Conservation (phyloP, 2,329 filamentous ascomycete species). For the Xylariomycetidae sp. region DNA sequence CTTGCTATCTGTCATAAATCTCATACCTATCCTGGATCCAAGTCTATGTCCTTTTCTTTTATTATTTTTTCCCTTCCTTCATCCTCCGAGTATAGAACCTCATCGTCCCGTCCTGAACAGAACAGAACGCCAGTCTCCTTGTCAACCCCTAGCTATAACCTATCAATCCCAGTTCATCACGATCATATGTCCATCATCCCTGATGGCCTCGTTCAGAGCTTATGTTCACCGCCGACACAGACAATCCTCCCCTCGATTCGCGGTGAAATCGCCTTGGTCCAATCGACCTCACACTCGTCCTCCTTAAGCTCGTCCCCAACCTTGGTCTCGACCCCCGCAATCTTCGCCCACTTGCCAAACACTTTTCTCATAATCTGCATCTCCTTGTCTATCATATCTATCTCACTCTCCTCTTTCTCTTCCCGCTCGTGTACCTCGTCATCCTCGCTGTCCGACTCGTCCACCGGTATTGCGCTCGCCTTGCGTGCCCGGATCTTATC, state of each 20-base stretch:
- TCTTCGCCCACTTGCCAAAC: slow-evolving; percentile 67
- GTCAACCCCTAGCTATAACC: no score
- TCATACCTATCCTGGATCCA: no score
- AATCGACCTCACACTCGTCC: slow-evolving; percentile 60
- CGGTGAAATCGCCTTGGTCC: slow-evolving; percentile 78
- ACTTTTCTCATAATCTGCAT: slow-evolving; percentile 64
- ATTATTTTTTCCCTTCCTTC: background rate
- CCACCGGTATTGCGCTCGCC: slow-evolving; percentile 24
- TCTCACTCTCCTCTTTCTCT: slow-evolving; percentile 27
- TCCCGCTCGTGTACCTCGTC: slow-evolving; percentile 24
- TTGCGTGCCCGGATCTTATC: slow-evolving; percentile 31
- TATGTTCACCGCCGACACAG: slow-evolving; percentile 18
- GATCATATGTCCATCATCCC: no score
- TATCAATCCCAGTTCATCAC: no score
- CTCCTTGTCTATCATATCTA: slow-evolving; percentile 47
- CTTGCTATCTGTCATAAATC: no score
- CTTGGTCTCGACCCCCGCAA: slow-evolving; percentile 56
- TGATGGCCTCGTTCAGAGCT: no score
- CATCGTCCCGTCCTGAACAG: no score
- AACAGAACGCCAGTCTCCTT: no score
- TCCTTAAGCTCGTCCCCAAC: slow-evolving; percentile 53
- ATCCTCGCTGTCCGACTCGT: slow-evolving; percentile 38
- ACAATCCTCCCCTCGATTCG: slow-evolving; percentile 70
- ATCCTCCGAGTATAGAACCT: background rate
- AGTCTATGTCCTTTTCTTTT: background rate